Base-by-base conservation (phyloP, 345 rosid genomes). In the Citrus reticulata region DNA sequence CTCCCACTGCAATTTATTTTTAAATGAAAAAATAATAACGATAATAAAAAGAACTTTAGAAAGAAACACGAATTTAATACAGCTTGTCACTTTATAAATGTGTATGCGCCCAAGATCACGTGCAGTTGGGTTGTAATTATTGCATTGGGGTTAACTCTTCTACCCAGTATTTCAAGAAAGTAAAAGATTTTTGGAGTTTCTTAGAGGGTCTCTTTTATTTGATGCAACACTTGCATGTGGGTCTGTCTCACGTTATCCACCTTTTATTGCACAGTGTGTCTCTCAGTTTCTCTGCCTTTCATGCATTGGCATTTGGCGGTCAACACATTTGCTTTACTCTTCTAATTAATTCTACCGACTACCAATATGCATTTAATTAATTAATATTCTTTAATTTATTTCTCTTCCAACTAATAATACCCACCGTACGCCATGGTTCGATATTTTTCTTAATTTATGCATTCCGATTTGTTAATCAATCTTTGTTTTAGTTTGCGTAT, bases 201-300 rank as follows among this genome's bases (percentile, higher is more conserved):
- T 3, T 11, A 11, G 3, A 16, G 51, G 17, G 51, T 46, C 17
- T 46, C 13, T 17, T 54, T 54, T 1, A 0, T 54, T 54, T 54
- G 58, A 54, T 54, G n/a, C 22, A 54, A 54, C 22, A 3, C 20
- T 40, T 13, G 51, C 71, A 73, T 51, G 64, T 77, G 72, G 68
- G 69, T 61, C 19, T 63, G 72, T 25, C 78, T 62, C 81, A 62
- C 57, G 59, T 74, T 74, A 17, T 49, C 65, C 22, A 2, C 22
- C 7, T 54, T 34, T 37, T 30, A 40, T 66, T 6, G 11, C 22
- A 49, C 76, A 63, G 20, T 30, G 35, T 30, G 34, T 46, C 17
- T 54, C 39, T 37, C 59, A 39, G 34, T 35, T 22, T 54, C 54
- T 17, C 58, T 37, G 5, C 11, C 27, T 55, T 51, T 68, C 39